Base-by-base conservation (phyloP, 2,329 filamentous ascomycete genomes). In the Verticillium nubilum region DNA sequence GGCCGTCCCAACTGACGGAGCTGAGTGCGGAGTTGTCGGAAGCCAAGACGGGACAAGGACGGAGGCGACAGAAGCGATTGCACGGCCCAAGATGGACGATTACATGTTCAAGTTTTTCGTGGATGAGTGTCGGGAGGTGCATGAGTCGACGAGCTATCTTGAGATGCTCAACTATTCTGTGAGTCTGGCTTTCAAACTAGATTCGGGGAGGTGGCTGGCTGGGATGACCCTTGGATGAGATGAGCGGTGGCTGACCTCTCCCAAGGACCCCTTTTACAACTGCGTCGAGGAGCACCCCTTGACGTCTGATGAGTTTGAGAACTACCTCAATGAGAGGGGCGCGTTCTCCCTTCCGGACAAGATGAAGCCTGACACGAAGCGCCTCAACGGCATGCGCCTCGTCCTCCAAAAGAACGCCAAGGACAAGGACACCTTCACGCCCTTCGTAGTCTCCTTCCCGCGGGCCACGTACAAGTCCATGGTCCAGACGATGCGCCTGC, bases 91-190 rank as follows among this genome's bases (percentile, higher is more conserved):
- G 27, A 86, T 86, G 83, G 83, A 86, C 68, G 80, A 86, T 65
- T 86, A 84, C 67, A 78, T 85, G 71, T 86, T 86, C 64, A 72
- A 74, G 62, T 64, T 70, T 31, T 77, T 80, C 66, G 74, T 86
- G 60, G 67, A 73, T 10, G 69, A 76, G 53, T 85, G 81, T 67
- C 75, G 71, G 25, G 73, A 75, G 31, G 80, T 85, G 54, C 61
- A 70, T 3, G 84, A 86, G 69, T 72, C 71, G 58, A 86, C 82
- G 19, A 78, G 73, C 63, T 86, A 84, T 67, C 64, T 86, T 26
- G 81, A 86, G 68, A 82, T 86, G 37, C 77, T 84, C 65, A 86
- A 86, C 64, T 86, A 84, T 64, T 80, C 82, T 67, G 83, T 85
- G 69, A 63, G 80, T 68, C 23, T 37, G 57, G 47, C 52, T 29